Conservation (phyloP, 2,329 filamentous ascomycete species). For the Fonsecaea pedrosoi region DNA sequence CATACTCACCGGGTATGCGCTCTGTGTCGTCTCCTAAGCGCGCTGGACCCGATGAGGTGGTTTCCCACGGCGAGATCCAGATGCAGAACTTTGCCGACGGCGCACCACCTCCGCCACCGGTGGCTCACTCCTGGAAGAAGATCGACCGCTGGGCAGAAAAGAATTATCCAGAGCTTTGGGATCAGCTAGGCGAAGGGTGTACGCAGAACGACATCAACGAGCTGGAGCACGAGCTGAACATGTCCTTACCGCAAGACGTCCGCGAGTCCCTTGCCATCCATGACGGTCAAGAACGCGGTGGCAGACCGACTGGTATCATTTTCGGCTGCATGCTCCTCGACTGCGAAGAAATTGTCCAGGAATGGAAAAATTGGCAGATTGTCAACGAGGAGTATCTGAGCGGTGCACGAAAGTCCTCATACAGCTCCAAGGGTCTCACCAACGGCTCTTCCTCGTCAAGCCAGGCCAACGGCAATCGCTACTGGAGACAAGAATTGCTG, state of each 20-base stretch:
- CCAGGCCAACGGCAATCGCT: constrained; percentile 55
- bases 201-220: constrained; percentile 96
- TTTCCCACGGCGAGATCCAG: constrained; percentile 81
- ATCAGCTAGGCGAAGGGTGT: constrained; percentile 90
- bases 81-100: constrained; percentile 97
- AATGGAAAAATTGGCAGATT: constrained; percentile 94
- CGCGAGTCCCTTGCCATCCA: constrained; percentile 89
- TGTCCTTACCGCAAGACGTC: constrained; percentile 89
- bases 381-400: constrained; percentile 90
- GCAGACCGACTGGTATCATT: constrained; percentile 86
- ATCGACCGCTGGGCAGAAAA: constrained; percentile 95
- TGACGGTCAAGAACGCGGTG: constrained; percentile 96
- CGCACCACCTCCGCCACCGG: constrained; percentile 84
- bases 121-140: constrained; percentile 87
- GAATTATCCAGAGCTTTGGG: constrained; percentile 91
- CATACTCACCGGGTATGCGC: constrained; percentile 89
- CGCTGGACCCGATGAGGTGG: constrained; percentile 42
- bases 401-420: constrained; percentile 61
- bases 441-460: constrained; percentile 69
- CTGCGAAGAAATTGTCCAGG: constrained; percentile 96
- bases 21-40: constrained; percentile 59
- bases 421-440: constrained; percentile 71
- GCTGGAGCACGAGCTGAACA: constrained; percentile 93
- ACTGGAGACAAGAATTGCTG: constrained; percentile 86
- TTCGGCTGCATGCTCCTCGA: constrained; percentile 96